A percentile compares a stretch with the other conserved stretches of the same genome.
These are phyloP conservation scores for Digitaria exilis DNA, from an alignment of 202 grass and related monocot species.

Conservation along the genomic window DNA sequence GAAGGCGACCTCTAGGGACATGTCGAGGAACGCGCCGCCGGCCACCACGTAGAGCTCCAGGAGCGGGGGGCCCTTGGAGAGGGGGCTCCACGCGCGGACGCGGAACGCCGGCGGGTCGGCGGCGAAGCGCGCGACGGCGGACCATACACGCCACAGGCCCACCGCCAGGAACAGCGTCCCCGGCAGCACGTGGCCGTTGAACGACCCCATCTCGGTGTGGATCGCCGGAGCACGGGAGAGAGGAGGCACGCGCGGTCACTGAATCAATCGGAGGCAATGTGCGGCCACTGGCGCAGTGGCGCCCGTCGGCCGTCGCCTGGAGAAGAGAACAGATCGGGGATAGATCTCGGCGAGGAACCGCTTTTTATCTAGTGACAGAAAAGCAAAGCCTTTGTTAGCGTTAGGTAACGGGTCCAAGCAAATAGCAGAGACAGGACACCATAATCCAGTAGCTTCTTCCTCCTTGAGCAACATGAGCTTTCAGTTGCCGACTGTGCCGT, in stretches of 20 bases:
- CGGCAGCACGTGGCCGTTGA: conserved; percentile 87
- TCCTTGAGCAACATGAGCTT: not conserved
- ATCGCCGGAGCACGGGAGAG: not conserved
- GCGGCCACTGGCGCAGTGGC: too few species aligned
- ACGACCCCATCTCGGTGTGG: conserved; percentile 64
- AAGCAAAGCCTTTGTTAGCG: not conserved
- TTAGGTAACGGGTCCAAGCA: not conserved
- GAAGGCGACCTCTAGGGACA: conserved; percentile 63
- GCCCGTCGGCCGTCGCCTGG: not conserved
- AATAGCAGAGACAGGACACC: not conserved
- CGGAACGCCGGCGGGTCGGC: conserved; percentile 61
- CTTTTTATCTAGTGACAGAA: not conserved
- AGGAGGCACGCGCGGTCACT: not conserved
- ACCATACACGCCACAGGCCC: conserved; percentile 78
- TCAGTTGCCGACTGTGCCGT: not conserved
- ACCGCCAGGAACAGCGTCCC: conserved; percentile 81
- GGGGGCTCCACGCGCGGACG: conserved; percentile 66
- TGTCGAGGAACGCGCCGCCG: conserved; percentile 80
- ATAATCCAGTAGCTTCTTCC: not conserved
- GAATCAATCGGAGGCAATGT: not conserved
- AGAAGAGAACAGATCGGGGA: not conserved
- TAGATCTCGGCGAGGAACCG: not conserved
- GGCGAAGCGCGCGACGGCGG: conserved; percentile 55
- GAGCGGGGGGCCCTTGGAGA: conserved; percentile 28
- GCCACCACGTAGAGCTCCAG: conserved; percentile 86